A percentile compares a stretch with the other conserved stretches of the same genome.
These are phyloP conservation scores for Castanea sativa DNA, from an alignment of 306 rosid species.

Conservation along the genomic window DNA sequence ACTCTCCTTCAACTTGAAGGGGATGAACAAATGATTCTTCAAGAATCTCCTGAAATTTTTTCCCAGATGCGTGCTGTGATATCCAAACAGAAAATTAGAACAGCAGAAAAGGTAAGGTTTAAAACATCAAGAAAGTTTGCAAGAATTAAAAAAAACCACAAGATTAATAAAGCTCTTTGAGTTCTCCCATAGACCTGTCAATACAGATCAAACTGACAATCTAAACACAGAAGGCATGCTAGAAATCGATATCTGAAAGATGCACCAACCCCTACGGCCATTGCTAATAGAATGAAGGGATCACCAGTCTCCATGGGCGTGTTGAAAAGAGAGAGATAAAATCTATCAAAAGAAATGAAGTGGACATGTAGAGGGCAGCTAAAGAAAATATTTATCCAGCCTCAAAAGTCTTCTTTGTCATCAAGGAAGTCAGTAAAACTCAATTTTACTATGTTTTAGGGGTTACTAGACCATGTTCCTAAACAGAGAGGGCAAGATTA, in stretches of 20 bases:
- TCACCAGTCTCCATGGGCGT: no score
- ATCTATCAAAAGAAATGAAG: background rate
- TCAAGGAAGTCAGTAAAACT: background rate
- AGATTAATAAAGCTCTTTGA: background rate
- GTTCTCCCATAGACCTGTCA: background rate
- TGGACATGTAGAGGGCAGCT: background rate
- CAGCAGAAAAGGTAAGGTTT: slow-evolving; percentile 17
- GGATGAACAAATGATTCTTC: slow-evolving; percentile 87
- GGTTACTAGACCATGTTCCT: background rate
- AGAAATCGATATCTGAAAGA: background rate
- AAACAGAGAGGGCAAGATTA: background rate
- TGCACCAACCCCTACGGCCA: background rate
- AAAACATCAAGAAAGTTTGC: background rate
- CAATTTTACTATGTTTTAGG: background rate
- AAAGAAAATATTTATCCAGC: background rate
- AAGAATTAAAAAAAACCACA: background rate
- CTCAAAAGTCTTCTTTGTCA: background rate
- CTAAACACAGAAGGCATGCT: background rate
- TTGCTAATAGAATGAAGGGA: background rate
- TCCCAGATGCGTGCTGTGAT: slow-evolving; percentile 84
- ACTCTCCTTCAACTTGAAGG: slow-evolving; percentile 82
- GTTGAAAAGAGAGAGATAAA: background rate
- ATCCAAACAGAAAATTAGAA: slow-evolving; percentile 38
- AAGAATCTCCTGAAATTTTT: slow-evolving; percentile 86
- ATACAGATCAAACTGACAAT: background rate